Percentiles rank a stretch among this genome's conserved stretches.
Conservation (phyloP, 805 yeast genomes). For the Candida namnaoensis region DNA sequence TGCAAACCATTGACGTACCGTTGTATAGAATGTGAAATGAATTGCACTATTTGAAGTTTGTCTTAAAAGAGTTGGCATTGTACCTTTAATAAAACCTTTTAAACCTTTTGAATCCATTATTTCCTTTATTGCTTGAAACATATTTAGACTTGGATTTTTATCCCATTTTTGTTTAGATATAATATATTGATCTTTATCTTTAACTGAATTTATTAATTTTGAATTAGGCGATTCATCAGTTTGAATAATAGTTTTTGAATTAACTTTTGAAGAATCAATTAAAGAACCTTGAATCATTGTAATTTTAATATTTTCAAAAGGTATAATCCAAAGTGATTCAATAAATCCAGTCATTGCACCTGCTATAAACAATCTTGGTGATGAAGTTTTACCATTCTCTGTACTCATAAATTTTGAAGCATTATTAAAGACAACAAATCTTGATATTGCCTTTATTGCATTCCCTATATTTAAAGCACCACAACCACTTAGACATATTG, state of each 20-base stretch:
- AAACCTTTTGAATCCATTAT: slow-evolving; percentile 69
- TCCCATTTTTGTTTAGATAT: slow-evolving; percentile 27
- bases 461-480: slow-evolving; percentile 72
- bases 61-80: slow-evolving; percentile 71
- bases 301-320: slow-evolving; percentile 82
- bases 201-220: slow-evolving; percentile 5
- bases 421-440: slow-evolving; percentile 70
- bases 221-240: not conserved
- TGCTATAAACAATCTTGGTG: slow-evolving; percentile 77
- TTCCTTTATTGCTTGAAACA: slow-evolving; percentile 47
- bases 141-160: slow-evolving; percentile 43
- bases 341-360: slow-evolving; percentile 76
- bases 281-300: slow-evolving; percentile 68
- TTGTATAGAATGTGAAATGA: slow-evolving; percentile 76
- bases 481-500: slow-evolving; percentile 46
- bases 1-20: slow-evolving; percentile 60
- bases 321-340: slow-evolving; percentile 79
- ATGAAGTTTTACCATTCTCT: slow-evolving; percentile 52
- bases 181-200: slow-evolving; percentile 17
- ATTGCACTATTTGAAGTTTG: slow-evolving; percentile 76
- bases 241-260: slow-evolving; percentile 5
- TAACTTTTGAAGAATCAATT: slow-evolving; percentile 12
- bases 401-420: slow-evolving; percentile 61
- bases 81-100: slow-evolving; percentile 74
- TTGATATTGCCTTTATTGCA: slow-evolving; percentile 59